Base-by-base conservation (phyloP, 2,329 filamentous ascomycete genomes). In the Aspergillus ochraceoroseus region DNA sequence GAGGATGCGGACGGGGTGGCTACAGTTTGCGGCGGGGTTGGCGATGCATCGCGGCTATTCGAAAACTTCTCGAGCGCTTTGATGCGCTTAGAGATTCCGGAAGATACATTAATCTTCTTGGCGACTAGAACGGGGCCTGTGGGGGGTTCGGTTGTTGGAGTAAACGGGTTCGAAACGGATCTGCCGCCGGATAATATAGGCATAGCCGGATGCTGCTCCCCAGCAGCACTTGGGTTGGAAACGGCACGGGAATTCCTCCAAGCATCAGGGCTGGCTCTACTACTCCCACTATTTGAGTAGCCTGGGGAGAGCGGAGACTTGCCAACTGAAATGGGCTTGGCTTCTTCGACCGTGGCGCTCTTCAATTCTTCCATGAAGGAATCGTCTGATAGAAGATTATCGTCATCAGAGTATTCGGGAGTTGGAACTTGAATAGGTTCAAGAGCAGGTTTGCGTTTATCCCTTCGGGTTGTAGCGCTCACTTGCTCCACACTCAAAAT, bases 61-160 rank as follows among this genome's bases (percentile, higher is more conserved):
- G 73, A 73, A 40, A 92, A 75, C 63, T 87, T 89, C 59, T 95
- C 86, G 38, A 98, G 72, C 5, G 89, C 88, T 64, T 95, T 94
- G 62, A 96, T 96, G 28, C 92, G 83, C 62, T 90, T 87, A 2
- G 90, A 94, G 46, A 98, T 95, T 52, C 87, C 88, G 6, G 85
- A 88, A 5, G 87, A 89, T 15, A 96, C 77, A 55, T 86, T 92
- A 50, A 82, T 75, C 61, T 89, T 94, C 61, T 85, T 87, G 3
- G 77, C 71, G 32, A 74, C 69, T 34, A 83, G 58, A 9, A 75
- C 64, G n/a, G 66, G 63, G 25, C 58, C 58, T 18, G 58, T 44
- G 11, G 64, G 56, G n/a, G 50, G 49, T 22, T 53, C 53, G 19
- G 39, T 52, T n/a, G n/a, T n/a, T 9, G 63, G 61, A 11, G 51